These are phyloP conservation scores for Gossypium sturtianum DNA, from an alignment of 345 rosid species.

Conservation along the genomic window DNA sequence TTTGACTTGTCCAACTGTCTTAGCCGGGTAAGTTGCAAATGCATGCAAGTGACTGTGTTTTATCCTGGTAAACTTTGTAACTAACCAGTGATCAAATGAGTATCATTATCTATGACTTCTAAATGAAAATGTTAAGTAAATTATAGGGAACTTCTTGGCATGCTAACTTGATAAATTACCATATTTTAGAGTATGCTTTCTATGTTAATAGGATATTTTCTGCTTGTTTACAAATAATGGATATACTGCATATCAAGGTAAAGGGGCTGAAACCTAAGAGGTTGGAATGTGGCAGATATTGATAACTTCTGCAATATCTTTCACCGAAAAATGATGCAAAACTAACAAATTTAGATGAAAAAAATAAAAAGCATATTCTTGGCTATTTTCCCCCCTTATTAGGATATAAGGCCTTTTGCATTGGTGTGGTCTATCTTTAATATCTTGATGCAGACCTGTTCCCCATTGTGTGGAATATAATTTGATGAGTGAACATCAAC, in stretches of 20 bases:
- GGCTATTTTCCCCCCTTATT: not conserved
- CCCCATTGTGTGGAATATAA: not conserved
- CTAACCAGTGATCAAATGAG: not conserved
- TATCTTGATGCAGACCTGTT: not conserved
- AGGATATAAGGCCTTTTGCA: not conserved
- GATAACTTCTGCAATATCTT: not conserved
- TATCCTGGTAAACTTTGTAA: not conserved
- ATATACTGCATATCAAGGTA: no score
- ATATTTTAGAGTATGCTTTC: no score
- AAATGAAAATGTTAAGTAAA: not conserved
- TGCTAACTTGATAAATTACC: no score
- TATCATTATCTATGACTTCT: not conserved
- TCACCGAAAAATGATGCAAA: not conserved
- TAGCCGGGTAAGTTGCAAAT: constrained; percentile 61
- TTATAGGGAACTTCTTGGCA: not conserved
- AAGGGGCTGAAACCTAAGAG: not conserved
- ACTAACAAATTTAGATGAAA: not conserved
- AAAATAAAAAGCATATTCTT: not conserved
- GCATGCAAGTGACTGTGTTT: not conserved
- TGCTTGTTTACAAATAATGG: no score
- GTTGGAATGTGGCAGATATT: not conserved
- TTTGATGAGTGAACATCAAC: not conserved
- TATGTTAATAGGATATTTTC: no score
- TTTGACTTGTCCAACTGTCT: constrained; percentile 73
- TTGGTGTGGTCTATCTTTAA: not conserved